A percentile compares a stretch with the other conserved stretches of the same genome.
Evolutionary conservation across 2,329 filamentous ascomycete species (phyloP).

Genomic region (Colletotrichum sp.): DNA sequence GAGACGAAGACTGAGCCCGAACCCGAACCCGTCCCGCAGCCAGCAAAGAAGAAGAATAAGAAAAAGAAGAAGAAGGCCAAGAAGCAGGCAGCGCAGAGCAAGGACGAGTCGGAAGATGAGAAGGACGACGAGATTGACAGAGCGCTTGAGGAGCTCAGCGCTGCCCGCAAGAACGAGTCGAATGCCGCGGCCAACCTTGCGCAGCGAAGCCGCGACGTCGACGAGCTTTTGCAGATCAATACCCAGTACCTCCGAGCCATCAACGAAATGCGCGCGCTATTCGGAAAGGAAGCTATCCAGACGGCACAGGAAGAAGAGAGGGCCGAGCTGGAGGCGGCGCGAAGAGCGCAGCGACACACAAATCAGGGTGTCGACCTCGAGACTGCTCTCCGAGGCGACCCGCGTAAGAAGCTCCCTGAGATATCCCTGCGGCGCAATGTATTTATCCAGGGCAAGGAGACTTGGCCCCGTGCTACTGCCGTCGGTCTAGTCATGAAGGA

Average conservation of each 20-base stretch:
- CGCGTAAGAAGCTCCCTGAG: conserved; percentile 70
- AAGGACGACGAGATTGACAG: conserved; percentile 61
- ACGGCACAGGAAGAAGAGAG: conserved; percentile 56
- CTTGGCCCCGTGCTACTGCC: conserved; percentile 81
- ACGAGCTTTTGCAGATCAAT: conserved; percentile 54
- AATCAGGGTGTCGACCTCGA: conserved; percentile 62
- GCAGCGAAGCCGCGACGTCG: conserved; percentile 24
- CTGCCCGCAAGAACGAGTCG: conserved; percentile 30
- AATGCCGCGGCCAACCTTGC: conserved; percentile 1
- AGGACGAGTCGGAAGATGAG: conserved; percentile 23
- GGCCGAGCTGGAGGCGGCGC: conserved; percentile 41
- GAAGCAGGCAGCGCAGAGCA: conserved; percentile 29
- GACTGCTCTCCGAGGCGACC: conserved; percentile 58
- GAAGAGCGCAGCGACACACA: conserved; percentile 37
- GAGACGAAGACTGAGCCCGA: conserved; percentile 14
- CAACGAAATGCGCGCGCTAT: conserved; percentile 83
- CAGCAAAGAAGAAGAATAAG: conserved; percentile 40
- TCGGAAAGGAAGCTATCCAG: conserved; percentile 62
- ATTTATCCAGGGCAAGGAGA: conserved; percentile 85
- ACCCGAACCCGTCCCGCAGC: conserved; percentile 22
- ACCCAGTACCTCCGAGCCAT: conserved; percentile 80
- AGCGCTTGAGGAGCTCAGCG: conserved; percentile 55
- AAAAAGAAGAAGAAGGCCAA: conserved; percentile 42
- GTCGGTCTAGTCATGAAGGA: conserved; percentile 85
- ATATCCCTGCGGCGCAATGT: conserved; percentile 78